Evolutionary conservation across 202 grass and related monocot species (phyloP), one percentile per base, ranked within the genome.

Genomic region (Schoenoplectus tabernaemontani): DNA sequence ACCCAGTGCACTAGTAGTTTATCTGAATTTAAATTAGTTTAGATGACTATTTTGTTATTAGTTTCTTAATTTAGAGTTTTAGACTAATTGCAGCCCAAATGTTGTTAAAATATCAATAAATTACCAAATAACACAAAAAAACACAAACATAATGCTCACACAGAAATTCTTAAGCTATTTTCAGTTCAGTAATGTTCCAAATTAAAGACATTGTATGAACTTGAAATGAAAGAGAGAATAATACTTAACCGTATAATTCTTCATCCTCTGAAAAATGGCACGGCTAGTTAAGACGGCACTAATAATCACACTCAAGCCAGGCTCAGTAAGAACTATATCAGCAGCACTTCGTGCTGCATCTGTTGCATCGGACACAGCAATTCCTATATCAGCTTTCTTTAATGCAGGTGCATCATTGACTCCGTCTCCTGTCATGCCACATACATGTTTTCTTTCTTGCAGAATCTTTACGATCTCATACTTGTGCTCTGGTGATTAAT

Each of bases 221-320:
- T 22, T 30, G 47, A 59, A 63, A 47, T 42, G 4, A 64, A 43
- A 32, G 36, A 62, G 16, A 9, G 10, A 54, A 38, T 57, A 68
- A 50, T 71, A 42, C 82, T 64, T 61, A 71, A 85, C 89, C 77
- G 92, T 95, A 78, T 95, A 95, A 59, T 96, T 96, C 73, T 86
- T 96, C 92, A 96, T 96, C 57, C 87, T 86, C 73, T 91, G 92
- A 43, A 96, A 96, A 43, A 96, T 96, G 78, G 87, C 81, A 60
- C 92, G 78, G 87, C 89, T 89, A 44, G 89, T 89, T 38, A 95
- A 82, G 37, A 95, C 92, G 43, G 87, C 89, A 81, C 87, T 86
- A 57, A 91, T 34, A 66, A 95, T 89, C 44, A 95, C 92, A 43
- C 89, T 84, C 74, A 95, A 82, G 8, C 92, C 89, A 16, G 92